A percentile compares a stretch with the other conserved stretches of the same genome.
Evolutionary conservation across 2,329 filamentous ascomycete genomes (phyloP).

Genomic region (Aspergillus intermedius): DNA sequence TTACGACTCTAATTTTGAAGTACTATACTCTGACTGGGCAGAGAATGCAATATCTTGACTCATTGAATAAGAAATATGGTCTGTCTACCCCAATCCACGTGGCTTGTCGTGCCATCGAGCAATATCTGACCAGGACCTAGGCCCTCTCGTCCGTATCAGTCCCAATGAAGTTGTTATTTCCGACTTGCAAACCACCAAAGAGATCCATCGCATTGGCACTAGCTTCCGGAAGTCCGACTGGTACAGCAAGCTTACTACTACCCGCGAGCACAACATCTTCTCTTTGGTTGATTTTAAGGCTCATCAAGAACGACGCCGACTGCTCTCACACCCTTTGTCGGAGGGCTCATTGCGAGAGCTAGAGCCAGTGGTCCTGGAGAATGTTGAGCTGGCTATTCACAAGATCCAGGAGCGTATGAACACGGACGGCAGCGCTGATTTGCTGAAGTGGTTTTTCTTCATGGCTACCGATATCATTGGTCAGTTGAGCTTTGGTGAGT

Average conservation of each 20-base stretch:
- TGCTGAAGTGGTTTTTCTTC: slow-evolving; percentile 47
- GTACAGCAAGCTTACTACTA: slow-evolving; percentile 16
- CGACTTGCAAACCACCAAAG: slow-evolving; percentile 22
- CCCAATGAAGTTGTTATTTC: slow-evolving; percentile 26
- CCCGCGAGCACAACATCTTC: slow-evolving; percentile 27
- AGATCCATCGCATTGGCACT: slow-evolving; percentile 22
- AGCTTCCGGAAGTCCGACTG: slow-evolving; percentile 23
- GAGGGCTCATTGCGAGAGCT: slow-evolving; percentile 8
- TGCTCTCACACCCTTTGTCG: slow-evolving; percentile 35
- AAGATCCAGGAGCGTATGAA: slow-evolving; percentile 40
- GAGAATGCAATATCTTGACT: no score
- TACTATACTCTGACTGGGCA: no score
- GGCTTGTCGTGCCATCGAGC: no score
- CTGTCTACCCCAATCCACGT: no score
- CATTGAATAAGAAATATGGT: no score
- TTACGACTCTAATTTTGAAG: no score
- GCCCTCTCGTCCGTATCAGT: slow-evolving; percentile 16
- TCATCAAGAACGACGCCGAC: slow-evolving; percentile 36
- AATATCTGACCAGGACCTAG: neutral
- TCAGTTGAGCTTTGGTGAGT: slow-evolving; percentile 47
- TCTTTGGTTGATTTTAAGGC: slow-evolving; percentile 30
- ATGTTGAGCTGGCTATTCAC: slow-evolving; percentile 33
- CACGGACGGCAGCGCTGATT: slow-evolving; percentile 30
- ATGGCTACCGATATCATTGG: slow-evolving; percentile 47
- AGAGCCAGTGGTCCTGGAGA: slow-evolving; percentile 34